Evolutionary conservation across 2,329 filamentous ascomycete genomes (phyloP), one percentile per base, ranked within the genome.

Genomic region (Epichloe festucae): DNA sequence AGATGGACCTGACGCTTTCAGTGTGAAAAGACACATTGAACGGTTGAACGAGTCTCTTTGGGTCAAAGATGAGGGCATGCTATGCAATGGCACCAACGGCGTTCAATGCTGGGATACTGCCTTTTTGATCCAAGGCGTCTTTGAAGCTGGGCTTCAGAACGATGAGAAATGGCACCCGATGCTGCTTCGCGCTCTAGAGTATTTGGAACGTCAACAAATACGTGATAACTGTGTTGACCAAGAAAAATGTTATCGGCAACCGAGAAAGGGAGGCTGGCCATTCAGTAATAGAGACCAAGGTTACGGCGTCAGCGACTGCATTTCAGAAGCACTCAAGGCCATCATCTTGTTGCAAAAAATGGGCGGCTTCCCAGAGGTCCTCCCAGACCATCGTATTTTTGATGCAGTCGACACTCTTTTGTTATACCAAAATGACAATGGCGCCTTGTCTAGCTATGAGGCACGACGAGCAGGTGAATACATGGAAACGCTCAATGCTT

Each of bases 81-180:
- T 97, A 46, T 85, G 85, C 68, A 96, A 96, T 60, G 93, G 93
- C 39, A 98, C 93, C 8, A 97, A 98, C 59, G 93, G 93, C n/a
- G 90, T 97, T 1, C 93, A 98, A 67, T 86, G 83, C 57, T 98
- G 93, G 93, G 93, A 98, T 64, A 98, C 93, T 0, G 79, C 89
- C 0, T 97, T 97, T 63, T 72, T 85, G 17, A 88, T 96, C 36
- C 89, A 95, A 66, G 84, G 87, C 1, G 79, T 87, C 5, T 78
- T 88, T 49, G 87, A 88, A 47, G 83, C 87, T 6, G 89, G 87
- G 0, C 77, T 96, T 27, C 83, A 85, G n/a, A 71, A 82, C 34
- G 81, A 94, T 46, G 74, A 82, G 12, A 81, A 84, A 59, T 96
- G 87, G 81, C 79, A 77, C 40, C 82, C 85, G 0, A 94, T 96